Evolutionary conservation across 768 basidiomycete genomes (phyloP), one percentile per base, ranked within the genome.

Genomic region (Mycena kentingensis): DNA sequence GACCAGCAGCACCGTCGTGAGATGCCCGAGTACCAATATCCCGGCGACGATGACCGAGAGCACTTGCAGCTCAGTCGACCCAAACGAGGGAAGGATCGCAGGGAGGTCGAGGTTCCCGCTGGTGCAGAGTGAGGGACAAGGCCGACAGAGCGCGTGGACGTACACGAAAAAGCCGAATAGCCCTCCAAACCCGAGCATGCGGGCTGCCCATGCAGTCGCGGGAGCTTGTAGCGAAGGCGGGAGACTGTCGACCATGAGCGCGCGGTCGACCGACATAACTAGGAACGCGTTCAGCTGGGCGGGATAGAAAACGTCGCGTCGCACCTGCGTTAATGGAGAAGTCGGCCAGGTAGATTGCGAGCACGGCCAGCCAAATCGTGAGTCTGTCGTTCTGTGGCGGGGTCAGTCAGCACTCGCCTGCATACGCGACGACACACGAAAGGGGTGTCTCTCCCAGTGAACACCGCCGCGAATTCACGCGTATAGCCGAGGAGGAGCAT

Each of bases 151-250:
- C 34, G 31, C 39, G 16, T 38, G 50, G 31, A 47, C 90, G 60
- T 60, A 94, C 93, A 91, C 77, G 63, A 90, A 96, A 68, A 94
- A 96, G 0, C 93, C 94, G 2, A 84, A 73, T 0, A 96, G 86
- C 49, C 89, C 85, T 11, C 95, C 95, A 24, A 94, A 63, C 1
- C 90, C 91, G 38, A 89, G 72, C 92, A 97, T 95, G n/a, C 88
- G 75, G 1, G 90, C 92, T 1, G 93, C 95, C 95, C 95, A 98
- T 0, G 95, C 95, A 64, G 95, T 97, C 1, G 90, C 94, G 8
- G 80, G 74, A 5, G 93, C 84, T 67, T 98, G 95, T 22, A 82
- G 75, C 1, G 79, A 65, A 0, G 88, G 73, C 0, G 93, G 87
- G 4, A 96, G 68, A 0, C 81, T 88, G 65, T 98, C 95, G 1